phyloP scores from a whole-genome alignment of 1,284 basidiomycete genomes.

The Boletus smithii region DNA sequence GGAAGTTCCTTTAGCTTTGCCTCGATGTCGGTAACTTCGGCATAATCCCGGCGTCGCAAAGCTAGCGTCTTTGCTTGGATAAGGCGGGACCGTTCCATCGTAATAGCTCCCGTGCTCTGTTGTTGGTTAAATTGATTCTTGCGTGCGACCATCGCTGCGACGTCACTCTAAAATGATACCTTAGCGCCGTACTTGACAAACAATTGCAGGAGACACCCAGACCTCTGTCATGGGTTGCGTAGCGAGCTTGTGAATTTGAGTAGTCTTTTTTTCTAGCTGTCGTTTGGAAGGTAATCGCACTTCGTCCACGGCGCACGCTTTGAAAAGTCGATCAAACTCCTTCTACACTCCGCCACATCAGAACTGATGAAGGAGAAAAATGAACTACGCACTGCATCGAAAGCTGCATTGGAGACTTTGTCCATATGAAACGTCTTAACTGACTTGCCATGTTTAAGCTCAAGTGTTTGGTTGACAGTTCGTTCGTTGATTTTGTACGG shows the following conservation, averaged over 20 bases:
- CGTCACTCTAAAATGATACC: conserved; percentile 49
- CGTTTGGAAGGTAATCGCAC: conserved; percentile 65
- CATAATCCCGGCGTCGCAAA: conserved; percentile 61
- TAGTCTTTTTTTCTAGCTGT: conserved; percentile 60
- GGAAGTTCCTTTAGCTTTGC: conserved; percentile 55
- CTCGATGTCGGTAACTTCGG: conserved; percentile 59
- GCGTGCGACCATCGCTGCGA: conserved; percentile 68
- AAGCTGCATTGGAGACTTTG: conserved; percentile 72
- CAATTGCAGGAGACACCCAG: conserved; percentile 3
- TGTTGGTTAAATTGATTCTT: conserved; percentile 55
- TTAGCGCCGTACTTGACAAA: conserved; percentile 5
- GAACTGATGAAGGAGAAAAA: neutral
- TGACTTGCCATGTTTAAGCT: conserved; percentile 70
- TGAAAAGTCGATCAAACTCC: conserved; percentile 67
- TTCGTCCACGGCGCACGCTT: conserved; percentile 50
- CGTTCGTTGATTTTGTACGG: conserved; percentile 75
- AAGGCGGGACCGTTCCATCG: conserved; percentile 61
- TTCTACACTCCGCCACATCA: conserved; percentile 44
- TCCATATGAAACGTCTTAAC: conserved; percentile 66
- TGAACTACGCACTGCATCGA: conserved; percentile 51
- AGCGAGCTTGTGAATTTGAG: conserved; percentile 56
- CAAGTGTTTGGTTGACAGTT: conserved; percentile 58
- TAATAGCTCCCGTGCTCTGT: conserved; percentile 40
- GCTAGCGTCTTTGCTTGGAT: conserved; percentile 69
- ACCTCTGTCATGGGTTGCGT: conserved; percentile 77